phyloP scores from a whole-genome alignment of 768 basidiomycete genomes.

The Tylopilus subfusipes region DNA sequence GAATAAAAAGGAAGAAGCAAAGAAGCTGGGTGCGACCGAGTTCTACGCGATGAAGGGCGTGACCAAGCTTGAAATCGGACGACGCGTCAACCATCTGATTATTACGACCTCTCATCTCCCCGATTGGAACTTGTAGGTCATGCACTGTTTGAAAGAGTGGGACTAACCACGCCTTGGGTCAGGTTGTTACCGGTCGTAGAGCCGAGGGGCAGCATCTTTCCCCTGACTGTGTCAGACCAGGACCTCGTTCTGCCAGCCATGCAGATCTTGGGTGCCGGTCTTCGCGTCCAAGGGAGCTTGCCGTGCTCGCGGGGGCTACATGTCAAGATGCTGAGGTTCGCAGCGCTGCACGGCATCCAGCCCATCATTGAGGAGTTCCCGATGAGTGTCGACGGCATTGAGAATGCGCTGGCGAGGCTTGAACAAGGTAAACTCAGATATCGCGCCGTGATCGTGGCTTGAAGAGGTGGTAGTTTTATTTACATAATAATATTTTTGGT shows the following conservation, averaged over 20 bases:
- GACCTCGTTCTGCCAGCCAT: conserved; percentile 24
- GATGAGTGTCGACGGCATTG: conserved; percentile 30
- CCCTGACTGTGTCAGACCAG: conserved; percentile 23
- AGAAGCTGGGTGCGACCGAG: conserved; percentile 33
- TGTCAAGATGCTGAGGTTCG: conserved; percentile 34
- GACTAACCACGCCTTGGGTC: not conserved
- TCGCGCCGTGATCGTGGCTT: conserved; percentile 26
- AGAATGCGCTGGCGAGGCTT: conserved; percentile 27
- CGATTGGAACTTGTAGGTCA: conserved; percentile 32
- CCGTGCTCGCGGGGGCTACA: conserved; percentile 28
- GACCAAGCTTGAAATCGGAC: conserved; percentile 24
- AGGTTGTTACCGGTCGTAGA: conserved; percentile 29
- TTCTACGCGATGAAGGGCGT: conserved; percentile 32
- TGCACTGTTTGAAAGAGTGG: not conserved
- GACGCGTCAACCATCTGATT: conserved; percentile 29
- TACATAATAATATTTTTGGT: not conserved
- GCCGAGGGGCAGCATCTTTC: conserved; percentile 22
- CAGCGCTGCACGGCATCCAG: conserved; percentile 26
- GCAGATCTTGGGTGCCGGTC: conserved; percentile 11
- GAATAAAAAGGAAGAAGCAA: conserved; percentile 32
- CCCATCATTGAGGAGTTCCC: conserved; percentile 34
- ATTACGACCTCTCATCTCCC: conserved; percentile 30
- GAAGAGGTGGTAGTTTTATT: not conserved
- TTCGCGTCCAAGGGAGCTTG: conserved; percentile 26
- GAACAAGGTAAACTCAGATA: conserved; percentile 29